Conservation (phyloP, 352 stramenopile species). For the Phytophthora boehmeriae region DNA sequence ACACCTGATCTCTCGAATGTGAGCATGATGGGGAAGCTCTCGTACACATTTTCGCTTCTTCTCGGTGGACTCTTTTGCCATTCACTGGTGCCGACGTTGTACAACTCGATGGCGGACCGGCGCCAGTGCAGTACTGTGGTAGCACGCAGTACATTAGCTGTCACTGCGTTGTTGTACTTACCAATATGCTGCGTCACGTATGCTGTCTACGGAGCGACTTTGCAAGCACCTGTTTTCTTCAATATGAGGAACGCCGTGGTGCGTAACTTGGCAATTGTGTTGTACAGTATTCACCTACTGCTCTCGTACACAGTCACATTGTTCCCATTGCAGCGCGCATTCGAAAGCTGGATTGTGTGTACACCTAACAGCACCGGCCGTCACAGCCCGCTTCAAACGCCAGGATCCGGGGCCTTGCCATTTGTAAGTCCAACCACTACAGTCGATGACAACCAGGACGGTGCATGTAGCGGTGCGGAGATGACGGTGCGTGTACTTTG, state of each 20-base stretch:
- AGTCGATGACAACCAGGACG: conserved; percentile 17
- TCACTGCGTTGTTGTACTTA: conserved; percentile 64
- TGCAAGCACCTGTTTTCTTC: conserved; percentile 82
- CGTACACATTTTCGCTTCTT: conserved; percentile 76
- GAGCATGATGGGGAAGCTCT: conserved; percentile 61
- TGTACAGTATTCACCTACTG: conserved; percentile 79
- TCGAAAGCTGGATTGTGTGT: conserved; percentile 61
- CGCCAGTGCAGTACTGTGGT: conserved; percentile 59
- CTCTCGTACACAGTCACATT: conserved; percentile 74
- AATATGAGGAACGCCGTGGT: conserved; percentile 83
- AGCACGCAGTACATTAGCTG: conserved; percentile 50
- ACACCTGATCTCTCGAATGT: conserved; percentile 64
- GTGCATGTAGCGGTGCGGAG: conserved; percentile 29
- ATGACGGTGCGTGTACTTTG: conserved; percentile 51
- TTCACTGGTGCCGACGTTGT: conserved; percentile 76
- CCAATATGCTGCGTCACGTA: conserved; percentile 81
- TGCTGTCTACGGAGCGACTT: conserved; percentile 74
- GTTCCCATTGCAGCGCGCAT: conserved; percentile 68
- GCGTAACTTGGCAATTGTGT: conserved; percentile 70
- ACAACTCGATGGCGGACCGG: conserved; percentile 73
- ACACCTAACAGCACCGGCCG: conserved; percentile 19
- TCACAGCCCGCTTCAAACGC: conserved; percentile 28
- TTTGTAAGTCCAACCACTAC: conserved; percentile 22
- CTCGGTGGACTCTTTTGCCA: conserved; percentile 73
- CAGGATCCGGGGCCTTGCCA: conserved; percentile 24